phyloP scores from a whole-genome alignment of 116 monocot species.

The Zostera marina region DNA sequence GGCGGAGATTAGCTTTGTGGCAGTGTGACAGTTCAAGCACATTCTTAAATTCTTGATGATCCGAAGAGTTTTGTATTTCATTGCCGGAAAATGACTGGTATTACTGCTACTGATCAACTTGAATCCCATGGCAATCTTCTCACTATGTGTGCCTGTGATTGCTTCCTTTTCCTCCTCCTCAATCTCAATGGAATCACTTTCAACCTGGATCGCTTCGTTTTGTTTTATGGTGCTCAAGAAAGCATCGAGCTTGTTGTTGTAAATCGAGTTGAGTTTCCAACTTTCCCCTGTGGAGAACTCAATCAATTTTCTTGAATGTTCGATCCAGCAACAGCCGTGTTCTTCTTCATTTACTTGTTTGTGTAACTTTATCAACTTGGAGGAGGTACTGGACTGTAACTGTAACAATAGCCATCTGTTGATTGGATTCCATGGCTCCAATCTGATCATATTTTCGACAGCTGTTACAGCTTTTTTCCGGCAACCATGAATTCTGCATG shows the following conservation, averaged over 20 bases:
- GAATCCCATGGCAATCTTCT: constrained; percentile 57
- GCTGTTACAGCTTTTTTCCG: constrained; percentile 28
- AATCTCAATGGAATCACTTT: constrained; percentile 22
- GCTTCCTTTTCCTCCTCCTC: constrained; percentile 51
- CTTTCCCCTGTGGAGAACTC: constrained; percentile 24
- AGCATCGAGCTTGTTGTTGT: constrained; percentile 13
- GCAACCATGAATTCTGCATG: constrained; percentile 22
- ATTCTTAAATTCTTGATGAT: constrained; percentile 57
- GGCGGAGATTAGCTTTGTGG: constrained; percentile 40
- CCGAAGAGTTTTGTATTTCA: constrained; percentile 20
- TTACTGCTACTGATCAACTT: constrained; percentile 14
- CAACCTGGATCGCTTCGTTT: constrained; percentile 5
- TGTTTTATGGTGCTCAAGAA: constrained; percentile 2
- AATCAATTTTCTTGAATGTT: constrained; percentile 26
- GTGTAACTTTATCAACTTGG: constrained; percentile 8
- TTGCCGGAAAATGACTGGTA: no score
- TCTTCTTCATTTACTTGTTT: constrained; percentile 5
- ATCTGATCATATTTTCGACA: constrained; percentile 23
- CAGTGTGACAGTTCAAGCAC: constrained; percentile 49
- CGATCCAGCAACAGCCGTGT: constrained; percentile 44
- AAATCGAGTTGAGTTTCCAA: constrained; percentile 1
- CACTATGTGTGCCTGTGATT: constrained; percentile 30
- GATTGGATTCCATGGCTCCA: constrained; percentile 26
- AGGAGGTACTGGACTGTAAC: constrained; percentile 7
- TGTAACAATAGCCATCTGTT: constrained; percentile 16